These are phyloP conservation scores for Graphium sp. DNA, from an alignment of 2,329 filamentous ascomycete genomes.

Conservation along the genomic window DNA sequence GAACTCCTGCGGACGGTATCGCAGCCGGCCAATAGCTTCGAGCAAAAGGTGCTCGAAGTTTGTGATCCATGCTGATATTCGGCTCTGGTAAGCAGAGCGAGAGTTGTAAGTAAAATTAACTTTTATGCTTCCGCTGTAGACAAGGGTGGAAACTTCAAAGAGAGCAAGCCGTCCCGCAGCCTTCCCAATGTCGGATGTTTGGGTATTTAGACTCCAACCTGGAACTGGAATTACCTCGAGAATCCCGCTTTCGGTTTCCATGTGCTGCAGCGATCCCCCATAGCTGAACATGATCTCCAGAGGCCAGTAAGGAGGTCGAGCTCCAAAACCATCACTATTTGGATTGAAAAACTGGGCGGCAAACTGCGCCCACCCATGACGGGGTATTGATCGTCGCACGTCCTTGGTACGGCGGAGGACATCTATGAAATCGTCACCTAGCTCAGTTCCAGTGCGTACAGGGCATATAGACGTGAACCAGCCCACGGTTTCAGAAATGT, in stretches of 20 bases:
- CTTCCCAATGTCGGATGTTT: constrained; percentile 24
- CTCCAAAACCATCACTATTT: constrained; percentile 8
- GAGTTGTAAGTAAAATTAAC: constrained; percentile 27
- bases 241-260: constrained; percentile 28
- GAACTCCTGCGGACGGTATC: constrained; percentile 24
- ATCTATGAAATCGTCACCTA: constrained; percentile 29
- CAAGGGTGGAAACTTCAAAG: constrained; percentile 30
- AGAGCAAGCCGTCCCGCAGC: constrained; percentile 28
- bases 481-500: constrained; percentile 39
- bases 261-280: constrained; percentile 28
- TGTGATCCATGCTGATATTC: constrained; percentile 27
- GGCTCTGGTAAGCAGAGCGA: constrained; percentile 20
- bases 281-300: constrained; percentile 44
- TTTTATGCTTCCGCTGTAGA: constrained; percentile 24
- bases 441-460: constrained; percentile 23
- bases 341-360: constrained; percentile 21
- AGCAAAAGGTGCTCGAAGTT: constrained; percentile 27
- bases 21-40: constrained; percentile 23
- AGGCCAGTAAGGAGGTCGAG: constrained; percentile 25
- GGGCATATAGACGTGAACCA: constrained; percentile 44
- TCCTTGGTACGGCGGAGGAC: constrained; percentile 37
- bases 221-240: constrained; percentile 27
- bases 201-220: constrained; percentile 17
- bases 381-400: constrained; percentile 22
- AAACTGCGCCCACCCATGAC: constrained; percentile 31